A percentile compares a stretch with the other conserved stretches of the same genome.
These are phyloP conservation scores for Alternaria brassicae DNA, from an alignment of 2,329 filamentous ascomycete species.

Conservation along the genomic window DNA sequence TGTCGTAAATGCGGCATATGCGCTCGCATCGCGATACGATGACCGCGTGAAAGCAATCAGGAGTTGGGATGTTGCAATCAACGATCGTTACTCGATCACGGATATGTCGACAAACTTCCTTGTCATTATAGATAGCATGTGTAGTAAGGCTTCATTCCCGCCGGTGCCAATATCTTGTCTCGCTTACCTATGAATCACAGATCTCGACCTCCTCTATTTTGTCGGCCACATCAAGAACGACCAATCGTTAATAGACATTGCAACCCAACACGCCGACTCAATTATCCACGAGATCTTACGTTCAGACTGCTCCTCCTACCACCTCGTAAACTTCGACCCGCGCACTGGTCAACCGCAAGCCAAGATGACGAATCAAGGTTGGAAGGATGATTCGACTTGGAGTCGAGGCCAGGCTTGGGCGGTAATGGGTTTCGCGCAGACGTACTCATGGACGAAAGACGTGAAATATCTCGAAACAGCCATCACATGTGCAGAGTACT, in stretches of 20 bases:
- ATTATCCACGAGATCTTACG: slow-evolving; percentile 48
- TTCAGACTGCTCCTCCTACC: slow-evolving; percentile 48
- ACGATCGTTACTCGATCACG: slow-evolving; percentile 47
- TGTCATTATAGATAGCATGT: slow-evolving; percentile 56
- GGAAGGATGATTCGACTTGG: slow-evolving; percentile 56
- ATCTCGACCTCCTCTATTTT: slow-evolving; percentile 52
- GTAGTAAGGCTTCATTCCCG: slow-evolving; percentile 33
- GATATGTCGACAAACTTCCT: slow-evolving; percentile 49
- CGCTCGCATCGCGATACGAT: slow-evolving; percentile 55
- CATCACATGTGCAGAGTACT: slow-evolving; percentile 56
- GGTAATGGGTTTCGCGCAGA: slow-evolving; percentile 57
- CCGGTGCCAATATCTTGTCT: neutral
- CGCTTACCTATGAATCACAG: slow-evolving; percentile 16
- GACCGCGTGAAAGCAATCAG: slow-evolving; percentile 54
- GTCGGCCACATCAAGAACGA: slow-evolving; percentile 42
- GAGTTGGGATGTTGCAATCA: slow-evolving; percentile 57
- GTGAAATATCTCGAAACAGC: slow-evolving; percentile 54
- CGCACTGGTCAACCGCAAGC: slow-evolving; percentile 53
- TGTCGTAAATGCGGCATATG: slow-evolving; percentile 55
- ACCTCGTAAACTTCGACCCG: slow-evolving; percentile 58
- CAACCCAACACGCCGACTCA: slow-evolving; percentile 50
- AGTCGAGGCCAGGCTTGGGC: slow-evolving; percentile 60
- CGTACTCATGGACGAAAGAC: slow-evolving; percentile 58
- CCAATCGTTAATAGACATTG: slow-evolving; percentile 43
- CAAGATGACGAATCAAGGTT: slow-evolving; percentile 59